Evolutionary conservation across 257 asterid species (phyloP), one percentile per base, ranked within the genome.

Genomic region (Ballota nigra): DNA sequence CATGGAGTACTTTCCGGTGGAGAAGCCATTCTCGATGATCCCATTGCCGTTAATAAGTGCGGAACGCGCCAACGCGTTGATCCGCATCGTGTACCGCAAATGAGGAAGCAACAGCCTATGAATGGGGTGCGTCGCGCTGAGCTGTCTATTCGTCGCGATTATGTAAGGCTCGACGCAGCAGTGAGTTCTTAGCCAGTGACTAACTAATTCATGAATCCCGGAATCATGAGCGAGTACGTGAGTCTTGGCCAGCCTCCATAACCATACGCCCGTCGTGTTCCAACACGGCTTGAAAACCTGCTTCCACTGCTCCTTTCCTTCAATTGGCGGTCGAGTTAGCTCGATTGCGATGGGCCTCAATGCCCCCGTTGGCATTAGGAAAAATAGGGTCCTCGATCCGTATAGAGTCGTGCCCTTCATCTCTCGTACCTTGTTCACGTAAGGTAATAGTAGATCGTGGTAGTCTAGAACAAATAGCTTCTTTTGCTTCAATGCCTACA

Each of bases 151-250:
- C 7, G 83, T 52, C 1, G 98, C 93, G 2, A 92, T 90, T 51
- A 92, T 86, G 77, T 90, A 90, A 52, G 98, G 98, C 81, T 92
- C 98, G 7, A 78, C 74, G 77, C 81, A 71, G 49, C 85, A 78
- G 71, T 92, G 98, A 51, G 97, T 90, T 49, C 95, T 78, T 28
- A 92, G 81, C 96, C 97, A 92, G 60, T 88, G 98, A 60, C 93
- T 87, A 63, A 86, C 78, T 13, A 92, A 52, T 70, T 92, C 89
- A 75, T 92, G 98, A 82, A 53, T 68, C 19, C 92, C 93, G 0
- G 97, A 75, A 73, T 92, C 98, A 71, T 90, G 96, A 40, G 97
- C 87, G 16, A 86, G 85, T 7, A 82, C 87, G 55, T 90, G 97
- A 66, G 85, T 66, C 75, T 85, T 88, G 23, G 98, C 98, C 11